These are phyloP conservation scores for Curvularia sp. DNA, from an alignment of 2,329 filamentous ascomycete species.

Conservation along the genomic window DNA sequence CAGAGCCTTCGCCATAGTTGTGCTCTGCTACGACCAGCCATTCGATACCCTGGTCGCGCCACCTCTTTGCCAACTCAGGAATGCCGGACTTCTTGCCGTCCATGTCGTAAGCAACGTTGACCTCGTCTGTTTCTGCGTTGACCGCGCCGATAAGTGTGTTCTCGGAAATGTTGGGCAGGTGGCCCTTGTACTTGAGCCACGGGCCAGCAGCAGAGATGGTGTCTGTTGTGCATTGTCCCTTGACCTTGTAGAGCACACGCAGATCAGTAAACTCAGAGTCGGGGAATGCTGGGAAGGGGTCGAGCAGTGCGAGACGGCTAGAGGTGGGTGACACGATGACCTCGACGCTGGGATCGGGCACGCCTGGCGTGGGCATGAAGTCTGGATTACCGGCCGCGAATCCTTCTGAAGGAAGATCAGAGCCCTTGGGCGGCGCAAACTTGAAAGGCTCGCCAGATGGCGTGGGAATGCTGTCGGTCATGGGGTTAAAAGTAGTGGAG, in stretches of 20 bases:
- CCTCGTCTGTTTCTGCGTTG: constrained; percentile 90
- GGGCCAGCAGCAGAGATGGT: constrained; percentile 97
- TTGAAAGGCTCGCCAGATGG: constrained; percentile 82
- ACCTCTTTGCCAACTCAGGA: constrained; percentile 83
- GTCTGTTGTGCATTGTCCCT: constrained; percentile 98
- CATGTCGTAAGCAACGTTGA: constrained; percentile 89
- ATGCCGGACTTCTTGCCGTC: constrained; percentile 78
- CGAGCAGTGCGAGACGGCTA: constrained; percentile 85
- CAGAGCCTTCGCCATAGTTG: constrained; percentile 94
- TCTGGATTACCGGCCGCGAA: constrained; percentile 80
- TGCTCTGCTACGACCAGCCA: constrained; percentile 98
- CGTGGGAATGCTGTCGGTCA: constrained; percentile 83
- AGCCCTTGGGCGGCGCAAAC: constrained; percentile 76
- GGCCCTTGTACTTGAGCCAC: constrained; percentile 99
- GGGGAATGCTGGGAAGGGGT: constrained; percentile 89
- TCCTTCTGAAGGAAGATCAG: constrained; percentile 69
- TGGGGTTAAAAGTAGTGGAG: constrained; percentile 91
- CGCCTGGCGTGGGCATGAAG: constrained; percentile 75
- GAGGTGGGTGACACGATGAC: constrained; percentile 88
- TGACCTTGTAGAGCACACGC: constrained; percentile 91
- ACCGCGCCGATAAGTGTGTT: constrained; percentile 97
- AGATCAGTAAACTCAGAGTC: constrained; percentile 74
- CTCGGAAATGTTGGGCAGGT: constrained; percentile 95
- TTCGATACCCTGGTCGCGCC: constrained; percentile 75
- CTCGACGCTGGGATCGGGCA: constrained; percentile 72